These are phyloP conservation scores for Jasminum sambac DNA, from an alignment of 257 asterid genomes.

Conservation along the genomic window DNA sequence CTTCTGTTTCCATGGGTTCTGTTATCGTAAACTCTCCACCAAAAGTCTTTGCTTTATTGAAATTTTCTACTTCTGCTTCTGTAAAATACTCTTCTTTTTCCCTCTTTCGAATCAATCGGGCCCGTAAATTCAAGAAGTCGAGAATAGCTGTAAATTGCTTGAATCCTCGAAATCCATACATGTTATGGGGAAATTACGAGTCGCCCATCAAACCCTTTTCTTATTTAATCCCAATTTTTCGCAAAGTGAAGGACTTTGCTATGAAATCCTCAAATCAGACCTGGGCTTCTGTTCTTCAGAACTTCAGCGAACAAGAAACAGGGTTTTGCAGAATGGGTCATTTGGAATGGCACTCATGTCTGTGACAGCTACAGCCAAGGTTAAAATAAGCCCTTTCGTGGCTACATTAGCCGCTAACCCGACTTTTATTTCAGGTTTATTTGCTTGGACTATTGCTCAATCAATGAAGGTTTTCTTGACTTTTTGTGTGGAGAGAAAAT, in stretches of 20 bases:
- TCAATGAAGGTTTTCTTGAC: constrained; percentile 74
- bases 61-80: constrained; percentile 24
- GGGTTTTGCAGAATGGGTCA: constrained; percentile 52
- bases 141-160: constrained; percentile 24
- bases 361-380: constrained; percentile 75
- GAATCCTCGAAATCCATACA: constrained; percentile 38
- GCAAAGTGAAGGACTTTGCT: constrained; percentile 43
- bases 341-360: constrained; percentile 72
- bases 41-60: constrained; percentile 29
- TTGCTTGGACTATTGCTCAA: constrained; percentile 74
- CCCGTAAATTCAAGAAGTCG: constrained; percentile 27
- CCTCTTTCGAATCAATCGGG: constrained; percentile 25
- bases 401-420: constrained; percentile 79
- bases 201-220: constrained; percentile 49
- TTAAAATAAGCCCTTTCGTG: constrained; percentile 76
- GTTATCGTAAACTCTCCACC: constrained; percentile 30
- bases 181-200: constrained; percentile 35
- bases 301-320: constrained; percentile 22
- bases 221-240: constrained; percentile 46
- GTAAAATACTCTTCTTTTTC: constrained; percentile 24
- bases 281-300: constrained; percentile 34
- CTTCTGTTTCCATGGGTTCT: constrained; percentile 46
- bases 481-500: constrained; percentile 74
- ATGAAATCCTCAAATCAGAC: constrained; percentile 38
- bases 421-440: constrained; percentile 71